These are phyloP conservation scores for Talaromyces trachyspermus DNA, from an alignment of 495 filamentous ascomycete species.

Conservation along the genomic window DNA sequence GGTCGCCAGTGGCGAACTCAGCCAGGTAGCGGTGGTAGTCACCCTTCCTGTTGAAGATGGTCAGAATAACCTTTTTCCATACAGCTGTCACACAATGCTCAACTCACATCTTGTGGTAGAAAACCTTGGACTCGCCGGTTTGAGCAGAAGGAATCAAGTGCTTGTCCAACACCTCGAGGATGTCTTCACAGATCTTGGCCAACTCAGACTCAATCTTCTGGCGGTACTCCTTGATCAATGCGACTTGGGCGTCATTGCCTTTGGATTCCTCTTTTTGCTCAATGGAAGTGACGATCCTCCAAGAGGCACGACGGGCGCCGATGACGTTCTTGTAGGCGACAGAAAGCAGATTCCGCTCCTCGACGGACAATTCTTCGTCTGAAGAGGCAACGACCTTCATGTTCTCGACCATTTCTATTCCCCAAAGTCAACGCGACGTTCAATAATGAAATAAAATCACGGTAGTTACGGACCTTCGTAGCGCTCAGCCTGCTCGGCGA, in stretches of 20 bases:
- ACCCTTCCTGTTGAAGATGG: conserved; percentile 74
- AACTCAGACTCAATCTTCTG: conserved; percentile 99
- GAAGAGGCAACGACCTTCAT: conserved; percentile 98
- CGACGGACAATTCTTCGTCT: conserved; percentile 92
- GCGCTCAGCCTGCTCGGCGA: conserved; percentile 99
- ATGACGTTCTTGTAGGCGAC: conserved; percentile 99
- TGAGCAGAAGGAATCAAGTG: conserved; percentile 95
- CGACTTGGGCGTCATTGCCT: conserved; percentile 90
- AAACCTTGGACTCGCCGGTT: conserved; percentile 98
- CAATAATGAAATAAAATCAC: background rate
- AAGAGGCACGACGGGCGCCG: conserved; percentile 95
- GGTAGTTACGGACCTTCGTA: conserved; percentile 78
- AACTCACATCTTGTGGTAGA: conserved; percentile 99
- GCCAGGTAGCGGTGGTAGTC: conserved; percentile 99
- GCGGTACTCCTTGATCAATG: conserved; percentile 97
- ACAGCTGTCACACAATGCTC: background rate
- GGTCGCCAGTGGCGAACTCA: conserved; percentile 96
- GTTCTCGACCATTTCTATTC: conserved; percentile 98
- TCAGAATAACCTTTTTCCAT: background rate
- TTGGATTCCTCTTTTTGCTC: conserved; percentile 99
- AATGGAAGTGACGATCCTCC: conserved; percentile 99
- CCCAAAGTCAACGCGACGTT: conserved; percentile 17
- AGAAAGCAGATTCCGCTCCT: conserved; percentile 98
- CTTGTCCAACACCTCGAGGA: conserved; percentile 91
- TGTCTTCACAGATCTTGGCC: conserved; percentile 98